These are phyloP conservation scores for Pseudogymnoascus sp. DNA, from an alignment of 2,329 filamentous ascomycete species.

Conservation along the genomic window DNA sequence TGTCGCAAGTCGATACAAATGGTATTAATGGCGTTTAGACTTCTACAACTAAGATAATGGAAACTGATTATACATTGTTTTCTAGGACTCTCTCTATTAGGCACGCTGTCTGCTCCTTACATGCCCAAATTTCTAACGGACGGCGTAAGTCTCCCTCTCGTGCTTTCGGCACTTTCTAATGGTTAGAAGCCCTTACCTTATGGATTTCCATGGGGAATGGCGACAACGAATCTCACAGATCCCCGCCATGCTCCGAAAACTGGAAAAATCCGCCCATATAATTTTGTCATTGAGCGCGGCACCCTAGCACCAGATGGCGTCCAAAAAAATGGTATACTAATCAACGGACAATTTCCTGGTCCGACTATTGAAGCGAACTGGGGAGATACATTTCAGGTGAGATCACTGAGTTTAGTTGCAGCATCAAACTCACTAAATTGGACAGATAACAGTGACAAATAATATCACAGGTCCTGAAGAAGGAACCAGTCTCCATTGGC, in stretches of 20 bases:
- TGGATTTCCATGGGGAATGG: not conserved
- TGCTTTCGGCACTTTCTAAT: not conserved
- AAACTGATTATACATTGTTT: not conserved
- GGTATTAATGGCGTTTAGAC: not conserved
- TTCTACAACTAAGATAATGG: not conserved
- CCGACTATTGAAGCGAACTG: conserved; percentile 34
- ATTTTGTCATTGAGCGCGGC: not conserved
- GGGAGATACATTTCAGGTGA: conserved; percentile 25
- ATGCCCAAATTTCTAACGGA: not conserved
- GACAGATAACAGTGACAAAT: conserved; percentile 28
- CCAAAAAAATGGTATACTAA: conserved; percentile 24
- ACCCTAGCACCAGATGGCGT: conserved; percentile 26
- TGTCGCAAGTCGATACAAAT: not conserved
- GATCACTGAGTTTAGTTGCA: not conserved
- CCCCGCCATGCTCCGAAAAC: not conserved
- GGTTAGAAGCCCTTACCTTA: not conserved
- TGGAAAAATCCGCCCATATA: not conserved
- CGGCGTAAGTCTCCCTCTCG: not conserved
- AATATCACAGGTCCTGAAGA: conserved; percentile 35
- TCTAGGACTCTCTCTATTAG: not conserved
- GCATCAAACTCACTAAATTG: not conserved
- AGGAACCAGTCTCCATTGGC: conserved; percentile 44
- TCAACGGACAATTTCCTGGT: conserved; percentile 33
- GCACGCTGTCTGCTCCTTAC: not conserved
- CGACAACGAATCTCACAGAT: not conserved